Evolutionary conservation across 23 red algal species (phyloP), one percentile per base, ranked within the genome.

Genomic region (Porphyridium purpureum): DNA sequence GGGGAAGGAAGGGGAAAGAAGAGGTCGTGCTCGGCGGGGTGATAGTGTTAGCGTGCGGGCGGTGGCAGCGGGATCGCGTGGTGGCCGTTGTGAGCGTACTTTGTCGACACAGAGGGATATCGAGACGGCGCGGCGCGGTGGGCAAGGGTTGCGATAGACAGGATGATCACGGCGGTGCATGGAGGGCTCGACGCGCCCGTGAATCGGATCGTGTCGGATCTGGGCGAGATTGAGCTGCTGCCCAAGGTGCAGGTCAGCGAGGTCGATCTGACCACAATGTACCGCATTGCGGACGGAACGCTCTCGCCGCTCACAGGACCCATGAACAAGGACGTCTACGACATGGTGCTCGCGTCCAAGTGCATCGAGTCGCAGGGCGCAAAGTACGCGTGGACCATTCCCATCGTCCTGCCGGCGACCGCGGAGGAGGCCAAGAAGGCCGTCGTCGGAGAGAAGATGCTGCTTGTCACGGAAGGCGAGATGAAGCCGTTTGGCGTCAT

Each of bases 261-360:
- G 46, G 74, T 74, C 21, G 84, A 93, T 67, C 60, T 53, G 44
- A 93, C 84, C 11, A 76, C 84, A 15, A 59, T 93, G 14, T 74
- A 93, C 60, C 60, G 84, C 55, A 93, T 93, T 31, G 84, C 74
- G 27, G 84, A 93, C 47, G 84, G 84, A 7, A 81, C 74, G 21
- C 84, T 93, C 54, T 93, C 84, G 29, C 84, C 84, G 26, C 59
- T 93, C 25, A 93, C 74, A n/a, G 84, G 84, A 17, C 84, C 84
- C 19, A 93, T 93, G 84, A 59, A 46, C 55, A 80, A 81, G 68
- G 64, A 62, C 14, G 84, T 73, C 64, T 93, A 93, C 59, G 66
- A 74, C 24, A 55, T 53, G 1, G 84, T 93, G 22, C 48, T 93
- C 9, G 62, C 41, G 29, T 32, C 34, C 7, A 74, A 80, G 73